Evolutionary conservation across 768 basidiomycete species (phyloP), one percentile per base, ranked within the genome.

Genomic region (Hirschioporus abietinus): DNA sequence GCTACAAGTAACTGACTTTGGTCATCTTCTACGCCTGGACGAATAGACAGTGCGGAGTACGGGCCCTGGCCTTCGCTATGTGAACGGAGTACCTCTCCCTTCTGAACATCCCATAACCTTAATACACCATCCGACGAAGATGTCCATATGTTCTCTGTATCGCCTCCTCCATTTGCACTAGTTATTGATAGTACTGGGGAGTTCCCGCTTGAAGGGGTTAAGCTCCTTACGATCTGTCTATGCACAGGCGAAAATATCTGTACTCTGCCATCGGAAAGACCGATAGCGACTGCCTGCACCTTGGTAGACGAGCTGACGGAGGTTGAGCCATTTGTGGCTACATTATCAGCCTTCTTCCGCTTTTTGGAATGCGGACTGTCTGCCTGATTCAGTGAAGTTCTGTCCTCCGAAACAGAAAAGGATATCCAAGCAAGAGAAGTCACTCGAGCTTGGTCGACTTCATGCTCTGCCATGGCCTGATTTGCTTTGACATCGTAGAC

Each of bases 241-340:
- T 87, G 86, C 1, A 79, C 79, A 0, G 87, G 86, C 17, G 89
- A 89, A 74, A 88, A 90, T 66, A 89, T 77, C 4, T 81, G 69
- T 18, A 88, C 70, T n/a, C 81, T 76, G 25, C 89, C 89, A 71
- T 87, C 81, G 7, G 86, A 83, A 60, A 90, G 79, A 24, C 88
- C 89, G 58, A 90, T 74, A 23, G 85, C 75, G 30, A 90, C 79
- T 0, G 85, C 79, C 65, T 81, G 78, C 35, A 78, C 77, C 26
- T 74, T 73, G 27, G 73, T 69, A 35, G 67, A 67, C 65, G 75
- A 71, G 63, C 67, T 63, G 57, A 71, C 70, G n/a, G 60, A 61
- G 74, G 78, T 34, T 64, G 72, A 34, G 68, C 70, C 58, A 65
- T 71, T 52, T 70, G 69, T 69, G 70, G 78, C 68, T 73, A 68